phyloP scores from a whole-genome alignment of 2,329 filamentous ascomycete species.

The Fusarium kyushuense region DNA sequence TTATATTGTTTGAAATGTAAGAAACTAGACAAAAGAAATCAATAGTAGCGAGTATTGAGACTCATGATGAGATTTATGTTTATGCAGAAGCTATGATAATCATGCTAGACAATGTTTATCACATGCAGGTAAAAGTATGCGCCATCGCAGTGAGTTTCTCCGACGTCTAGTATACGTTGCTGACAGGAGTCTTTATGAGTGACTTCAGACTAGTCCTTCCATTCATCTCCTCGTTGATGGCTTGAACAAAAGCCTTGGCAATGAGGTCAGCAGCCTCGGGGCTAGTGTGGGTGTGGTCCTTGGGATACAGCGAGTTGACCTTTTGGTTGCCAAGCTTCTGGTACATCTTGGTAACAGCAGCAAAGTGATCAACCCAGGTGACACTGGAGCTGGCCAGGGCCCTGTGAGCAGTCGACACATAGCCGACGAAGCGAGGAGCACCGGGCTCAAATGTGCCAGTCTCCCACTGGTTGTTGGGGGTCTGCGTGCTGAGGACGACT shows the following conservation, averaged over 20 bases:
- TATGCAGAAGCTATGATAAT: not conserved
- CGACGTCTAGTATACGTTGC: slow-evolving; percentile 42
- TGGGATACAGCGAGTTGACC: slow-evolving; percentile 67
- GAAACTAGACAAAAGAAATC: not conserved
- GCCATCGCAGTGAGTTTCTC: no score
- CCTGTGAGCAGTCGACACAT: slow-evolving; percentile 58
- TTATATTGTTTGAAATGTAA: no score
- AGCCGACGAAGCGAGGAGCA: slow-evolving; percentile 67
- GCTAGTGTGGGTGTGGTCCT: slow-evolving; percentile 73
- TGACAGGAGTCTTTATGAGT: slow-evolving; percentile 47
- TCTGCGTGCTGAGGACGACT: slow-evolving; percentile 69
- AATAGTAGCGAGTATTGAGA: not conserved
- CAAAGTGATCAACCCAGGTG: slow-evolving; percentile 70
- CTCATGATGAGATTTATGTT: not conserved
- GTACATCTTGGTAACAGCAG: slow-evolving; percentile 67
- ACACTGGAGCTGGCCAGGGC: slow-evolving; percentile 57
- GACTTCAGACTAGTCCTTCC: slow-evolving; percentile 45
- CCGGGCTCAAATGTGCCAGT: slow-evolving; percentile 62
- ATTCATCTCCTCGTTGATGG: slow-evolving; percentile 48
- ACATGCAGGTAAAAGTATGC: no score
- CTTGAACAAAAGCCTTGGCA: slow-evolving; percentile 64
- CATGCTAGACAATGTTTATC: no score
- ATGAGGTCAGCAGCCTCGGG: slow-evolving; percentile 66
- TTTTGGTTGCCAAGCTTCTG: slow-evolving; percentile 60
- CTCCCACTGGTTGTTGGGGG: slow-evolving; percentile 71